Conservation (phyloP, 257 asterid genomes). For the Fraxinus excelsior region DNA sequence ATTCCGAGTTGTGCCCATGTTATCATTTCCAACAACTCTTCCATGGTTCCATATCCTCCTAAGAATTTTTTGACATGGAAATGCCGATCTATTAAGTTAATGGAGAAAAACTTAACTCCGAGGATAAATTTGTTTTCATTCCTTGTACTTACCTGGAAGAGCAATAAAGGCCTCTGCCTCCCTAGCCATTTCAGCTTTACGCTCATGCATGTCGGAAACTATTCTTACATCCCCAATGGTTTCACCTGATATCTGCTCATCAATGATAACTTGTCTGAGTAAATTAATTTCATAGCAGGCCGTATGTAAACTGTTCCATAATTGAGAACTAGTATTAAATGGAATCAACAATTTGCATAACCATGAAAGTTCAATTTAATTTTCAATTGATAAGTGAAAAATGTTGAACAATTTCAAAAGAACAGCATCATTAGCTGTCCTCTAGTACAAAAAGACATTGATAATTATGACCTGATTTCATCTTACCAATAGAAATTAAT, state of each 20-base stretch:
- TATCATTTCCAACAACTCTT: constrained; percentile 92
- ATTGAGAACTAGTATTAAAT: background rate
- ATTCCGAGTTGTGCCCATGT: constrained; percentile 99
- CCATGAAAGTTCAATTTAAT: background rate
- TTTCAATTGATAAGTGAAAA: background rate
- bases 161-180: constrained; percentile 96
- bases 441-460: background rate
- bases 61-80: constrained; percentile 24
- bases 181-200: constrained; percentile 94
- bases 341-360: background rate
- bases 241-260: constrained; percentile 89
- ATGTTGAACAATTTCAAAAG: background rate
- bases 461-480: background rate
- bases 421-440: background rate
- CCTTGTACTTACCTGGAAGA: constrained; percentile 73
- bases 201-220: constrained; percentile 97
- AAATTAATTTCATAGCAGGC: background rate
- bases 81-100: background rate
- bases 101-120: background rate
- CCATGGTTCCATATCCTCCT: constrained; percentile 99
- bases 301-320: background rate
- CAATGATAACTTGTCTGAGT: constrained; percentile 16
- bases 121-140: background rate
- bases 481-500: background rate
- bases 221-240: constrained; percentile 87